A percentile compares a stretch with the other conserved stretches of the same genome.
phyloP scores from a whole-genome alignment of 23 red algal species.

The Pyropia haitanensis region DNA sequence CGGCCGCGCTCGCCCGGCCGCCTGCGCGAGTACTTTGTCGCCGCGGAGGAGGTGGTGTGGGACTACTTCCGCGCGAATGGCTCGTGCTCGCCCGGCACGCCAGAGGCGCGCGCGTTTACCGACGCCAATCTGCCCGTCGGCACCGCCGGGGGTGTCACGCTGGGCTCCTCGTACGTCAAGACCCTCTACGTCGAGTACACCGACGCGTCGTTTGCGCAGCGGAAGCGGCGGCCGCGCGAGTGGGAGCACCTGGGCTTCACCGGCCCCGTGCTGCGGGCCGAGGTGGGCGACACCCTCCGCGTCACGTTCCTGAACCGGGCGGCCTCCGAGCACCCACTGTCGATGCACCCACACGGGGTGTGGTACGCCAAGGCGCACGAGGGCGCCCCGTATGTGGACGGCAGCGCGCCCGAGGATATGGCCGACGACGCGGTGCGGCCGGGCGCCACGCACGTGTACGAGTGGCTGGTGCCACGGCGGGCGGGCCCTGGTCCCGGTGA shows the following conservation, averaged over 20 bases:
- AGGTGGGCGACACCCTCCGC: constrained; percentile 10
- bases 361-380: constrained; percentile 24
- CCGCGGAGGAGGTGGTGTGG: constrained; percentile 23
- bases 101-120: constrained; percentile 11
- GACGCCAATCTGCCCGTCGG: background rate
- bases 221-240: background rate
- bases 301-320: constrained; percentile 21
- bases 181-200: constrained; percentile 24
- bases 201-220: constrained; percentile 12
- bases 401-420: background rate
- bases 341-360: constrained; percentile 38
- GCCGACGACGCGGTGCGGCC: constrained; percentile 5
- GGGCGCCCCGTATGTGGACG: constrained; percentile 26
- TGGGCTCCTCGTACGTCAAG: constrained; percentile 27
- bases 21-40: constrained; percentile 16
- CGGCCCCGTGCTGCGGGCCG: constrained; percentile 29
- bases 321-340: background rate
- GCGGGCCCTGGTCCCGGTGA: constrained; percentile 29
- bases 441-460: constrained; percentile 10
- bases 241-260: constrained; percentile 13
- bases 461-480: constrained; percentile 18
- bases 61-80: constrained; percentile 17
- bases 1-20: constrained; percentile 3
- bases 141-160: background rate
- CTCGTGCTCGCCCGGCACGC: background rate